Percentiles rank a stretch among this genome's conserved stretches.
phyloP scores from a whole-genome alignment of 805 yeast genomes.

The Wickerhamomyces subpelliculosus region DNA sequence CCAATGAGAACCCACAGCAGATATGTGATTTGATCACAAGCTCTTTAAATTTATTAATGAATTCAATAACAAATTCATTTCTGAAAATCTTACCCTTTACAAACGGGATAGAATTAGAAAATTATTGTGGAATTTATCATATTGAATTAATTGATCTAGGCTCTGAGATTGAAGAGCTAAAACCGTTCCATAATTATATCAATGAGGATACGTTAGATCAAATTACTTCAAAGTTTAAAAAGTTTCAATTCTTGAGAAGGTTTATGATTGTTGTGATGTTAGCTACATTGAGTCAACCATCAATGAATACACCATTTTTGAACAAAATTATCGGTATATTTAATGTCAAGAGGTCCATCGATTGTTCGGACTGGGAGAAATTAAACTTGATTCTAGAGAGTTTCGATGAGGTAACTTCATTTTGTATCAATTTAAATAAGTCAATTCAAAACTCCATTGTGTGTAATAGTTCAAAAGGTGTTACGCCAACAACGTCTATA shows the following conservation, averaged over 20 bases:
- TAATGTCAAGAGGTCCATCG: not conserved
- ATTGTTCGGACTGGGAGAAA: not conserved
- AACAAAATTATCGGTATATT: slow-evolving; percentile 6
- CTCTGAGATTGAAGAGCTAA: slow-evolving; percentile 8
- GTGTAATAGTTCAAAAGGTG: too few species aligned
- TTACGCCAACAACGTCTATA: not conserved
- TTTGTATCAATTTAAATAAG: too few species aligned
- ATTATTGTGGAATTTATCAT: slow-evolving; percentile 38
- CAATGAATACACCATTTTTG: slow-evolving; percentile 14
- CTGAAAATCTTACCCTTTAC: slow-evolving; percentile 23
- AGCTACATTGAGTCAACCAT: slow-evolving; percentile 21
- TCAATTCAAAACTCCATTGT: too few species aligned
- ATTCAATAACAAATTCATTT: slow-evolving; percentile 23
- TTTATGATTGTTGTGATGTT: slow-evolving; percentile 36
- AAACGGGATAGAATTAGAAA: slow-evolving; percentile 27
- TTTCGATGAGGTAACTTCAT: too few species aligned
- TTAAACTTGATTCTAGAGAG: not conserved
- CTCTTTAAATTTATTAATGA: slow-evolving; percentile 26
- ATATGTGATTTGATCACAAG: slow-evolving; percentile 19
- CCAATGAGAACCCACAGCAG: slow-evolving; percentile 1
- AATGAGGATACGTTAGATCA: slow-evolving; percentile 11
- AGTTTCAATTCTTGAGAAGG: slow-evolving; percentile 33
- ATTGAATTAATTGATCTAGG: slow-evolving; percentile 25
- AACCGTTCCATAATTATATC: slow-evolving; percentile 2
- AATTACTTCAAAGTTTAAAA: slow-evolving; percentile 25